A percentile compares a stretch with the other conserved stretches of the same genome.
phyloP scores from a whole-genome alignment of 2,329 filamentous ascomycete species.

The Davidsoniella australis region DNA sequence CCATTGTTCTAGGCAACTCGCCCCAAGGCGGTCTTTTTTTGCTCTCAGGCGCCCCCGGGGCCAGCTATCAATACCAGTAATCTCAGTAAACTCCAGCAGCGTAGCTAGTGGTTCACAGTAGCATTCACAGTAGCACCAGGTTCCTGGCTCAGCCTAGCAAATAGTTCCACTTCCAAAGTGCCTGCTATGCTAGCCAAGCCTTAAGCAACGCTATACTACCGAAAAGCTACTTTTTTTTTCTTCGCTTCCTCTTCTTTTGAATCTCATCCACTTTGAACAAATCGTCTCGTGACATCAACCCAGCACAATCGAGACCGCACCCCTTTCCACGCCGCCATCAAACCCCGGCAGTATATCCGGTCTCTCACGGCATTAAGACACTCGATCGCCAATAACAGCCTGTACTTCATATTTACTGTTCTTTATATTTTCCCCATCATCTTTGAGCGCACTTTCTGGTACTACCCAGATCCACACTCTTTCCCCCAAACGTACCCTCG shows the following conservation, averaged over 20 bases:
- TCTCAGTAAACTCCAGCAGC: no score
- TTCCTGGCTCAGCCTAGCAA: no score
- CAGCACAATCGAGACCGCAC: neutral
- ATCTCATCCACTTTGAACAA: neutral
- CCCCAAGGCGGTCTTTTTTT: no score
- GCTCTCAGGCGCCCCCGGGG: no score
- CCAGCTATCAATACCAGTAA: no score
- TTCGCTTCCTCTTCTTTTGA: constrained; percentile 1
- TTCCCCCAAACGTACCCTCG: neutral
- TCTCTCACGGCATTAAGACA: constrained; percentile 10
- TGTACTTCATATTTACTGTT: neutral
- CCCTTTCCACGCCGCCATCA: neutral
- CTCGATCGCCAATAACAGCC: constrained; percentile 10
- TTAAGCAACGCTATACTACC: no score
- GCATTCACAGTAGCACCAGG: no score
- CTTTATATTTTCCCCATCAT: neutral
- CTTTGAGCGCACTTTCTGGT: neutral
- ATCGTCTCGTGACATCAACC: constrained; percentile 7
- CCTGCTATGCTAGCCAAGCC: no score
- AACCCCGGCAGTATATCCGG: constrained; percentile 4
- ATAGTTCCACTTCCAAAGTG: no score
- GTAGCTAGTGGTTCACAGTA: no score
- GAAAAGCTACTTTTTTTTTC: neutral
- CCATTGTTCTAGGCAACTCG: no score
- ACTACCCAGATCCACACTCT: neutral